A percentile compares a stretch with the other conserved stretches of the same genome.
Conservation (phyloP, 768 basidiomycete species). For the Leucocoprinus birnbaumii region DNA sequence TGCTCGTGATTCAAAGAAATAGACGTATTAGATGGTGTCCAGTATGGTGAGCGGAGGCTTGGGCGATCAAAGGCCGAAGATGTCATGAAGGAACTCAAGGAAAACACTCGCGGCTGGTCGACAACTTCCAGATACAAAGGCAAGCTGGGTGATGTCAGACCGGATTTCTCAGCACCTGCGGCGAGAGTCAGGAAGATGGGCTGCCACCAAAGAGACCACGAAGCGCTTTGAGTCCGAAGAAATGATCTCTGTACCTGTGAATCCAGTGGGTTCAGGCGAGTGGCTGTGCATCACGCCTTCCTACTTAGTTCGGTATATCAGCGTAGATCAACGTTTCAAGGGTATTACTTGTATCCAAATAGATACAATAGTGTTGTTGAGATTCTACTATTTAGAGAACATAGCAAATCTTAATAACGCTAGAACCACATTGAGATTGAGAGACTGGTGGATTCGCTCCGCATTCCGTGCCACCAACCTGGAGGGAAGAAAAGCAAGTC, state of each 20-base stretch:
- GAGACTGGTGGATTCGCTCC: conserved; percentile 76
- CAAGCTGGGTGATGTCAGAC: neutral
- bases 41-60: conserved; percentile 9
- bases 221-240: neutral
- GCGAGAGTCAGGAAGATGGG: neutral
- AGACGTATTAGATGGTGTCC: conserved; percentile 6
- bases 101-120: neutral
- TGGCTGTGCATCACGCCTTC: conserved; percentile 6
- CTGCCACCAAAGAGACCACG: neutral
- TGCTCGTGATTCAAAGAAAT: conserved; percentile 51
- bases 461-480: conserved; percentile 95
- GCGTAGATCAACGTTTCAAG: too few relatives aligned
- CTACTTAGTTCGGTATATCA: too few relatives aligned
- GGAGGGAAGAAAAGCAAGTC: conserved; percentile 89
- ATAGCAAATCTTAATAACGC: too few relatives aligned
- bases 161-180: neutral
- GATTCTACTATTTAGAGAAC: too few relatives aligned
- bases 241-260: too few relatives aligned
- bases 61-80: conserved; percentile 5
- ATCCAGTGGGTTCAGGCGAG: neutral
- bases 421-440: conserved; percentile 93
- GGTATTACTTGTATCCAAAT: too few relatives aligned
- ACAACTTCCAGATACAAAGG: neutral
- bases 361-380: neutral
- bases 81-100: conserved; percentile 7